A percentile compares a stretch with the other conserved stretches of the same genome.
phyloP scores from a whole-genome alignment of 2,329 filamentous ascomycete species.

The Apiospora koreana region DNA sequence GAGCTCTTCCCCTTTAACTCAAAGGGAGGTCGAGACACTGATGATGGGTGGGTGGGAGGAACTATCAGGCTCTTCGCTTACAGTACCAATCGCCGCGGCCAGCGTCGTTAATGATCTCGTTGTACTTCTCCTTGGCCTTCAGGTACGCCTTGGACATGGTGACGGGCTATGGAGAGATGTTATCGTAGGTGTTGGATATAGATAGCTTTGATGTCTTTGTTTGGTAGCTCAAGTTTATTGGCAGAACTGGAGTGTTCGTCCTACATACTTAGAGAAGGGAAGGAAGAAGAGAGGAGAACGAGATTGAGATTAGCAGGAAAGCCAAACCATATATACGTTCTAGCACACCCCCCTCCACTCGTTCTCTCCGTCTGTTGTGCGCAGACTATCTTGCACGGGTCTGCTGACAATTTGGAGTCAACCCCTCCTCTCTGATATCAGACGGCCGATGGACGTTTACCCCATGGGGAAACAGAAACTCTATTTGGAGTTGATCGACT shows the following conservation, averaged over 20 bases:
- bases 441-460: not conserved
- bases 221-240: not conserved
- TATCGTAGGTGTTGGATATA: not conserved
- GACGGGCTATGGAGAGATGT: not conserved
- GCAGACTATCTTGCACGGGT: not conserved
- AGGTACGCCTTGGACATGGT: conserved; percentile 31
- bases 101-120: conserved; percentile 34
- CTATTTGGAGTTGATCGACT: not conserved
- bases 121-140: conserved; percentile 36
- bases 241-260: not conserved
- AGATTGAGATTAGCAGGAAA: not conserved
- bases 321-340: not conserved
- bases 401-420: conserved; percentile 2
- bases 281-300: not conserved
- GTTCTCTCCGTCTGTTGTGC: too few species aligned
- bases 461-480: conserved; percentile 5
- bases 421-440: not conserved
- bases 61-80: conserved; percentile 19
- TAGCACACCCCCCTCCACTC: not conserved
- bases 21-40: not conserved
- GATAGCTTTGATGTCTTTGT: not conserved
- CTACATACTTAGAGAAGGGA: too few species aligned
- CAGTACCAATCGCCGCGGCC: conserved; percentile 32
- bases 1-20: too few species aligned
- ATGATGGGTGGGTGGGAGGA: not conserved